Conservation (phyloP, 768 basidiomycete genomes). For the Auriscalpium vulgare region DNA sequence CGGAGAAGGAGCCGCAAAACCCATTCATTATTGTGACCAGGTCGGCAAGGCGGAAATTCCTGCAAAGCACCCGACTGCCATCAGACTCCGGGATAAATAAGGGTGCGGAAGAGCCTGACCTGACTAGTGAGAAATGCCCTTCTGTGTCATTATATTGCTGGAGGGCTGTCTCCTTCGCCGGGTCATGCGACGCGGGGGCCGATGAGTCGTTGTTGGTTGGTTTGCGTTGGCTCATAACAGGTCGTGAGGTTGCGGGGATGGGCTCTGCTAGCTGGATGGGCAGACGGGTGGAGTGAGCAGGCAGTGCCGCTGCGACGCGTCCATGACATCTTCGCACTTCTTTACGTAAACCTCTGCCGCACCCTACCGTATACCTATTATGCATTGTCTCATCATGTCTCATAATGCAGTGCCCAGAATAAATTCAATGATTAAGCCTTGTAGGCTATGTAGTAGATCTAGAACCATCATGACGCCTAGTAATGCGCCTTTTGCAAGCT, state of each 20-base stretch:
- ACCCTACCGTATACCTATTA: too few relatives aligned
- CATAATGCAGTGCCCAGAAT: too few relatives aligned
- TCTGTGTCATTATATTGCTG: conserved; percentile 84
- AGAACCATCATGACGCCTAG: not conserved
- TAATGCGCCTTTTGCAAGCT: not conserved
- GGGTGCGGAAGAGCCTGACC: conserved; percentile 38
- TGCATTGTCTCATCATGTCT: too few relatives aligned
- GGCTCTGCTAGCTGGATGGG: not conserved
- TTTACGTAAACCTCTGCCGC: too few relatives aligned
- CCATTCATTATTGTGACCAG: conserved; percentile 99
- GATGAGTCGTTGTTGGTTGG: conserved; percentile 15
- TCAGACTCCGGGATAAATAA: not conserved
- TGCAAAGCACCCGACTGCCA: conserved; percentile 23
- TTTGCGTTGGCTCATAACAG: conserved; percentile 45
- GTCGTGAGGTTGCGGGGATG: not conserved
- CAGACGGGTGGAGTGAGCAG: too few relatives aligned
- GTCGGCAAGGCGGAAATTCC: conserved; percentile 97
- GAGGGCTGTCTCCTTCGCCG: conserved; percentile 38
- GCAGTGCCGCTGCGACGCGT: too few relatives aligned
- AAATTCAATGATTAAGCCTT: too few relatives aligned
- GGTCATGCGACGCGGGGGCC: conserved; percentile 19
- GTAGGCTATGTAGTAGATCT: not conserved
- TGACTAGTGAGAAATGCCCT: conserved; percentile 95
- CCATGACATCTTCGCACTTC: too few relatives aligned
- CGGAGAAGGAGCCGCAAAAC: conserved; percentile 91